Conservation (phyloP, 306 rosid genomes). For the Vicia faba region DNA sequence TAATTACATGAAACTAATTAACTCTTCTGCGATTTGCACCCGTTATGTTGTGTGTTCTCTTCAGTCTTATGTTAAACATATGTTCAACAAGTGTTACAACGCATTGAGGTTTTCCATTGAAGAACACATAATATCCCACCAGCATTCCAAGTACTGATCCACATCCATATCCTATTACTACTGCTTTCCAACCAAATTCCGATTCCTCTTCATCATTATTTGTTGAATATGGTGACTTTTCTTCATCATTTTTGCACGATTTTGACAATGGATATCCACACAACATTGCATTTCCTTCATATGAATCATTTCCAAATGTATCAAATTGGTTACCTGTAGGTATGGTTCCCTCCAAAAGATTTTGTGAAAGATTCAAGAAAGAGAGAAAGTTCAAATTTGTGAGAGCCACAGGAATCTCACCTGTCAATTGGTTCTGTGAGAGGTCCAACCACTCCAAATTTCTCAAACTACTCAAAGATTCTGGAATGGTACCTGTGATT, state of each 20-base stretch:
- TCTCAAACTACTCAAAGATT: background rate
- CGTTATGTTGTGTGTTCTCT: too few species aligned
- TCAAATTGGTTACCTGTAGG: background rate
- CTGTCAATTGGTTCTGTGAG: background rate
- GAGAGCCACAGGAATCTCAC: background rate
- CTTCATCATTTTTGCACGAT: background rate
- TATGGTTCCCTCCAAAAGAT: background rate
- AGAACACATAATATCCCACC: too few species aligned
- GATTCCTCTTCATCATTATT: too few species aligned
- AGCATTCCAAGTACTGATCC: too few species aligned
- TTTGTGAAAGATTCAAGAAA: background rate
- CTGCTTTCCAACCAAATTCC: too few species aligned
- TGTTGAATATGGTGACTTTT: background rate
- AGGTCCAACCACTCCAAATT: slow-evolving; percentile 19
- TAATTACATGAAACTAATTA: too few species aligned
- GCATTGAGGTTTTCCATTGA: too few species aligned
- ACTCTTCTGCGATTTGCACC: too few species aligned
- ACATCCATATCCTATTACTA: too few species aligned
- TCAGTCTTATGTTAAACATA: too few species aligned
- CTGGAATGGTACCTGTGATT: background rate
- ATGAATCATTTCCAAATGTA: background rate
- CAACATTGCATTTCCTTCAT: background rate
- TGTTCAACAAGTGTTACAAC: too few species aligned
- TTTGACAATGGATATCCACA: background rate
- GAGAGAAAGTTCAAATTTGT: background rate